These are phyloP conservation scores for Paraglomus occultum DNA, from an alignment of 192 early-diverging fungal species.

Conservation along the genomic window DNA sequence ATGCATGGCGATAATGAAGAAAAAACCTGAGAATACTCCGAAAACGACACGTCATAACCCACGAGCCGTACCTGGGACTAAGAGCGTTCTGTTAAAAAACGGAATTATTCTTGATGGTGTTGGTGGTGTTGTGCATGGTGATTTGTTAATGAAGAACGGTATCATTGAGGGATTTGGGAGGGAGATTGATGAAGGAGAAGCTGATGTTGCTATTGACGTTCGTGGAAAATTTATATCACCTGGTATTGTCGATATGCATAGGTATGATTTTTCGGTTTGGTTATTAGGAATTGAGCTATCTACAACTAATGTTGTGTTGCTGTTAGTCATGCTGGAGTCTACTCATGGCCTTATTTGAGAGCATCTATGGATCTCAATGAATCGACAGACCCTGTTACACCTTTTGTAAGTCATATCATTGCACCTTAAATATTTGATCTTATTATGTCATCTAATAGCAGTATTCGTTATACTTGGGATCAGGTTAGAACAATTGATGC, in stretches of 20 bases:
- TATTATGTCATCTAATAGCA: too few species aligned
- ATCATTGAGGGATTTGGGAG: constrained; percentile 54
- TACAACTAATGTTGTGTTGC: too few species aligned
- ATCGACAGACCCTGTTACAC: constrained; percentile 54
- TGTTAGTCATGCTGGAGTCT: constrained; percentile 61
- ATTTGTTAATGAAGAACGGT: constrained; percentile 57
- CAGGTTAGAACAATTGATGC: constrained; percentile 61
- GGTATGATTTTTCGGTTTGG: constrained; percentile 35
- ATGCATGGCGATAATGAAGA: constrained; percentile 9
- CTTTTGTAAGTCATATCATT: constrained; percentile 43
- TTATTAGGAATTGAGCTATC: too few species aligned
- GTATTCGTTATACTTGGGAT: too few species aligned
- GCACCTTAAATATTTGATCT: too few species aligned
- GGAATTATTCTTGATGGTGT: constrained; percentile 59
- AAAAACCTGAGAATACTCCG: not conserved
- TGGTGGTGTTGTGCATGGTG: constrained; percentile 40
- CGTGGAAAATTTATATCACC: constrained; percentile 69
- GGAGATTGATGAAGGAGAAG: constrained; percentile 29
- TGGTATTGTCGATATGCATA: constrained; percentile 77
- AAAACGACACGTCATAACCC: constrained; percentile 42
- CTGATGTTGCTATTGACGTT: constrained; percentile 54
- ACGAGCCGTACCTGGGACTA: constrained; percentile 38
- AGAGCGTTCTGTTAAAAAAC: constrained; percentile 54
- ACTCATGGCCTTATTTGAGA: constrained; percentile 58
- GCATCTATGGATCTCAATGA: constrained; percentile 69